Base-by-base conservation (phyloP, 2,329 filamentous ascomycete genomes). In the Nigrospora sphaerica region DNA sequence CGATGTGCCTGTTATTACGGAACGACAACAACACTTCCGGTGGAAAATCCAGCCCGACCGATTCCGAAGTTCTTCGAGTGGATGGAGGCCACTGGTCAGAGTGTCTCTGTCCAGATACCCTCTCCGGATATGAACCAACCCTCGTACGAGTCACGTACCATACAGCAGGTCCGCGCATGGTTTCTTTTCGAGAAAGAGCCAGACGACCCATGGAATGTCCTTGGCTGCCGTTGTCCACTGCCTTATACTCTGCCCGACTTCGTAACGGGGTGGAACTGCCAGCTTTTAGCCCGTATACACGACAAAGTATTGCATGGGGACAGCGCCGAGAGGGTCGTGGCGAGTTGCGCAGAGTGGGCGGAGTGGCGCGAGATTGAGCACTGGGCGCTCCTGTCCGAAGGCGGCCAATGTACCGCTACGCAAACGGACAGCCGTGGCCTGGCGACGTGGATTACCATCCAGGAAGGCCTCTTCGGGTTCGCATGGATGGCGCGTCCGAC, bases 351-450 rank as follows among this genome's bases (percentile, higher is more conserved):
- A 42, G 49, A 63, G 28, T 65, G 60, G 62, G 58, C 57, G 42
- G 56, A 58, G 45, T 65, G 61, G 63, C 55, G 53, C n/a, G 54
- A 64, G 42, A 54, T 66, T 33, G 46, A 60, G 6, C 53, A 64
- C 39, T 64, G 59, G 61, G 59, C 56, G 6, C 55, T 66, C n/a
- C 41, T 64, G 41, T 61, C 57, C 3, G 54, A 66, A 48, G 62
- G 62, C 23, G 63, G 62, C 1, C 58, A 66, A 50, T 55, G 60
- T 48, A 66, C 61, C 10, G 55, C 59, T 12, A 61, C 60, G 11
- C 58, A 66, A 36, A 63, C 59, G 47, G 62, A 66, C 50, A 62
- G 59, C 40, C 56, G 65, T 45, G 60, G 62, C 13, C 56, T 61
- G 36, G 53, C 52, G 14, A 65, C 60, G 2, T 66, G 59, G 62